phyloP scores from a whole-genome alignment of 1,284 basidiomycete species.

The Ceratobasidium sp. region DNA sequence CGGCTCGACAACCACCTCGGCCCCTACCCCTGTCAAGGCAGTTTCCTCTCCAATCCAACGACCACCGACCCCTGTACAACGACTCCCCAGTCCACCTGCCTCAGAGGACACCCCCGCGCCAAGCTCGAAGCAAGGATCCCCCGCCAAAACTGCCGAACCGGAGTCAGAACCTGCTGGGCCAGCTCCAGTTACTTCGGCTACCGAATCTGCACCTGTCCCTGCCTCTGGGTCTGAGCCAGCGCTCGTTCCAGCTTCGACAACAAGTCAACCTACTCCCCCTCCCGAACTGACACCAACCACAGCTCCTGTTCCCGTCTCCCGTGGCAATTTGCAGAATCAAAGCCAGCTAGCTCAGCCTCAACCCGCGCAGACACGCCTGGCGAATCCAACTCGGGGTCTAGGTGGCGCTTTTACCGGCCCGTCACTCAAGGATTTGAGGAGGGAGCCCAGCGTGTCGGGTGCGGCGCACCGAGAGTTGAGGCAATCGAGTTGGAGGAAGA shows the following conservation, averaged over 20 bases:
- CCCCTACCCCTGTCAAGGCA: neutral
- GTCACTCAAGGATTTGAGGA: constrained; percentile 37
- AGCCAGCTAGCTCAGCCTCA: neutral
- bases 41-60: constrained; percentile 14
- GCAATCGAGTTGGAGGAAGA: constrained; percentile 41
- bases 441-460: constrained; percentile 41
- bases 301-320: neutral
- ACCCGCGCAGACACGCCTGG: constrained; percentile 14
- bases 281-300: constrained; percentile 12
- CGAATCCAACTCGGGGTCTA: constrained; percentile 15
- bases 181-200: neutral
- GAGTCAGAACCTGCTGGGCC: neutral
- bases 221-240: constrained; percentile 14
- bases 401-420: constrained; percentile 33
- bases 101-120: constrained; percentile 35
- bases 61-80: constrained; percentile 9
- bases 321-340: constrained; percentile 12
- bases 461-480: constrained; percentile 27
- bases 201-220: neutral
- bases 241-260: constrained; percentile 8
- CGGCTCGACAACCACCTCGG: neutral
- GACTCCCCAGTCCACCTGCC: constrained; percentile 37
- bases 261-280: constrained; percentile 21
- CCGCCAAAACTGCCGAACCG: constrained; percentile 9
- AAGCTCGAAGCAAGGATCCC: constrained; percentile 17